Evolutionary conservation across 805 yeast genomes (phyloP).

Genomic region (Ogataea naganishii): DNA sequence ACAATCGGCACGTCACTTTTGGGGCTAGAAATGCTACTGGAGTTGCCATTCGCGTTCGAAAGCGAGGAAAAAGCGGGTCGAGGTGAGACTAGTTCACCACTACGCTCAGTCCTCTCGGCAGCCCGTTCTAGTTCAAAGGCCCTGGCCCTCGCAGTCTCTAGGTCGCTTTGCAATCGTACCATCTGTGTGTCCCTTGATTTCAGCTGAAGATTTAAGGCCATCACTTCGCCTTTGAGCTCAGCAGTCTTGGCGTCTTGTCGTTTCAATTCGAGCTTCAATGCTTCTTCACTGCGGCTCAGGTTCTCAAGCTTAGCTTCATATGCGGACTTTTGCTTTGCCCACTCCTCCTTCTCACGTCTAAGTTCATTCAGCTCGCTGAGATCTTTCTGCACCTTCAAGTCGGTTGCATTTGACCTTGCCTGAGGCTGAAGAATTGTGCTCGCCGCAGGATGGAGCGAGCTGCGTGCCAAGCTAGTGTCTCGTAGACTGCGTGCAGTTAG

Average conservation of each 20-base stretch:
- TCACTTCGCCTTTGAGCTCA: slow-evolving; percentile 38
- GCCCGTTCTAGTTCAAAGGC: slow-evolving; percentile 45
- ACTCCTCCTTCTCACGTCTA: slow-evolving; percentile 42
- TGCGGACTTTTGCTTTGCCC: slow-evolving; percentile 28
- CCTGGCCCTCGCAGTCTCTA: slow-evolving; percentile 47
- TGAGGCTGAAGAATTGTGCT: slow-evolving; percentile 10
- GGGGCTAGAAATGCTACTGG: too few relatives aligned
- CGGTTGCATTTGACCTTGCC: slow-evolving; percentile 8
- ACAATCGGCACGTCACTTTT: background rate
- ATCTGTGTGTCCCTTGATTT: slow-evolving; percentile 68
- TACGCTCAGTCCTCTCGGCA: too few relatives aligned
- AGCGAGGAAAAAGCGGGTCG: too few relatives aligned
- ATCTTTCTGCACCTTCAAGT: slow-evolving; percentile 38
- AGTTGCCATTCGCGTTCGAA: too few relatives aligned
- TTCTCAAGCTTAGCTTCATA: slow-evolving; percentile 21
- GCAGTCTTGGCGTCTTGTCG: slow-evolving; percentile 28
- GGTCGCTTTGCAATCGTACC: slow-evolving; percentile 49
- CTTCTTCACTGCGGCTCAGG: slow-evolving; percentile 20
- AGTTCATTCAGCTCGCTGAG: slow-evolving; percentile 41
- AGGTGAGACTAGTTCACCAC: too few relatives aligned
- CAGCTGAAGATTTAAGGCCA: slow-evolving; percentile 38
- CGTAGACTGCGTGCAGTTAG: slow-evolving; percentile 19
- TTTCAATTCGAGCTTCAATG: slow-evolving; percentile 25
- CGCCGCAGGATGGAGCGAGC: slow-evolving; percentile 8
- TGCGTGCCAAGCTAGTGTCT: slow-evolving; percentile 5